Percentiles rank a stretch among this genome's conserved stretches.
These are phyloP conservation scores for Coelastrella sp. DNA, from an alignment of 139 green algal genomes.

Conservation along the genomic window DNA sequence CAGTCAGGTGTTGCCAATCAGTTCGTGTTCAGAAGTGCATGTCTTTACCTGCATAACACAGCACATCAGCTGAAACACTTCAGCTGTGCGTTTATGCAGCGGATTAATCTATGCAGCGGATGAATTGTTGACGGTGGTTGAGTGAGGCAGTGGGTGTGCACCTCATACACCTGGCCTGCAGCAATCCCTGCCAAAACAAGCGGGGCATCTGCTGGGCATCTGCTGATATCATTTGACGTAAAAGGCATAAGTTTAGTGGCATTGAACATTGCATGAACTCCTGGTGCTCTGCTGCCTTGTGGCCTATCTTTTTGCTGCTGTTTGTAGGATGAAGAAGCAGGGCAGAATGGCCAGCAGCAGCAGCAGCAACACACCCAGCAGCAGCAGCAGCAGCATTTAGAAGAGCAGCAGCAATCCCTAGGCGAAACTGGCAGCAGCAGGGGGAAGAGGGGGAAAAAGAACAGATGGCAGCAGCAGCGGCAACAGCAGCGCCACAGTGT, in stretches of 20 bases:
- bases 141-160: too few relatives aligned
- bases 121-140: too few relatives aligned
- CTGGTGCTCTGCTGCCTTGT: neutral
- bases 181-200: too few relatives aligned
- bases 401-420: slow-evolving; percentile 1
- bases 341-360: neutral
- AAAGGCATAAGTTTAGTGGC: neutral
- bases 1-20: neutral
- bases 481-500: neutral
- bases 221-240: too few relatives aligned
- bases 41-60: too few relatives aligned
- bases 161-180: too few relatives aligned
- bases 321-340: neutral
- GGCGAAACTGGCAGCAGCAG: neutral
- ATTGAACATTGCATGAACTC: neutral
- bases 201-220: too few relatives aligned
- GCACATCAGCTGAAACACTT: too few relatives aligned
- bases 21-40: too few relatives aligned
- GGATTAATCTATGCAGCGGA: too few relatives aligned
- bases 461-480: slow-evolving; percentile 10
- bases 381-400: neutral
- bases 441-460: slow-evolving; percentile 50
- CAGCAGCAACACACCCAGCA: neutral
- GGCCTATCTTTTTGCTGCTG: neutral
- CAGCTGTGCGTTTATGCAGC: too few relatives aligned